Base-by-base conservation (phyloP, 345 rosid species). In the thale cress (Arabidopsis thaliana) region DNA sequence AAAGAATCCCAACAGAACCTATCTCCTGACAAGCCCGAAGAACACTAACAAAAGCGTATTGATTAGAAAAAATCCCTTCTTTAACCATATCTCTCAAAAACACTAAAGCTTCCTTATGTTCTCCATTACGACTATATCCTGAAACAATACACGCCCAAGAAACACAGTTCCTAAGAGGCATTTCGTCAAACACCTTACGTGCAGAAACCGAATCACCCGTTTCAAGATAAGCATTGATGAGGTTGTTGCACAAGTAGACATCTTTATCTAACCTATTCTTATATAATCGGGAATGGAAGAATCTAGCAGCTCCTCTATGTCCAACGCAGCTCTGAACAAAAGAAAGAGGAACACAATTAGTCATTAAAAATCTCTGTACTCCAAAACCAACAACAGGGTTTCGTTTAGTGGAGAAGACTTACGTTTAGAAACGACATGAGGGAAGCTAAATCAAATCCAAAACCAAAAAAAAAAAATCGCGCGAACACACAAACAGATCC, bases 91-190 rank as follows among this genome's bases (percentile, higher is more conserved):
- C 69, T 83, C 74, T 87, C 28, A 89, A 85, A 41, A 82, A 63
- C 22, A 44, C 4, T 48, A 82, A 85, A 8, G 93, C 96, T 75
- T 89, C 87, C 20, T 14, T 72, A 1, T 84, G 82, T 74, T 77
- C 75, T 14, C 97, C 85, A 44, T 83, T 85, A 74, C 78, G 84
- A 20, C 60, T 76, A 48, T 85, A 87, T 55, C 97, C 98, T 0
- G 98, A 88, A 81, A 93, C 84, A 82, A 91, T 62, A 51, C 93
- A 86, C 22, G 94, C 89, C 98, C 98, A 89, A 0, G 96, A 80
- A 67, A 91, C 93, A 7, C 77, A 74, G 78, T 88, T 93, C 67
- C 83, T 89, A 2, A 59, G 80, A n/a, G 85, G 78, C 97, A 93
- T 88, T 87, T 88, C 93, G 69, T 78, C 91, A 13, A 93, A 88